Evolutionary conservation across 2,329 filamentous ascomycete genomes (phyloP), one percentile per base, ranked within the genome.

Genomic region (Calonectria pauciramosa): DNA sequence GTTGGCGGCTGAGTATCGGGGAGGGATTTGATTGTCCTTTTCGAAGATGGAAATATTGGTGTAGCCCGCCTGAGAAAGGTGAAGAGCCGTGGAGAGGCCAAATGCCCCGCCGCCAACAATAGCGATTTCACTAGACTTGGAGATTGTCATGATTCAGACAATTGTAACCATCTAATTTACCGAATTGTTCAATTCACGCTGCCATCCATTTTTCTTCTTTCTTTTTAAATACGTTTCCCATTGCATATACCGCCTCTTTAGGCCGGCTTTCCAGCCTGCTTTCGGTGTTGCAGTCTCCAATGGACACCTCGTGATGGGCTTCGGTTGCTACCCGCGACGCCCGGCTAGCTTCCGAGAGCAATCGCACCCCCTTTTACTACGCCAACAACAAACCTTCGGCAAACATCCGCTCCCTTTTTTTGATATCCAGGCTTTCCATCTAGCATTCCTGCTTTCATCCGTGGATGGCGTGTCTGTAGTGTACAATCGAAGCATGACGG

Each of bases 1-100:
- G 30, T 70, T 68, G 2, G 74, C 74, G 10, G 64, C 71, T 34
- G 74, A 75, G 49, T 71, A 74, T 38, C 44, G 64, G 1, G 74
- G 73, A 1, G 68, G 74, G 69, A 75, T 69, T 44, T 41, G 44
- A 51, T 73, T 60, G 14, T 67, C 69, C 20, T 52, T 60, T 66
- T 72, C 66, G 63, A 74, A 68, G 54, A 74, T 68, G 47, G 71
- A 66, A 60, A 75, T 73, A 47, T 71, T 73, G 30, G 63, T 65
- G 41, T 65, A 60, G 23, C 74, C 74, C 26, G 51, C 47, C 28
- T 75, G 59, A 23, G 36, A 32, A 20, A 75, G 38, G 38, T 73
- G 70, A 14, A 75, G 70, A 1, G 73, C 70, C 1, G 73, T 75
- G 10, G 70, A 73, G 14, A 75, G 70, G 26, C 73, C 73, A 32